These are phyloP conservation scores for Adansonia grandidieri DNA, from an alignment of 441 rosid genomes.

Conservation along the genomic window DNA sequence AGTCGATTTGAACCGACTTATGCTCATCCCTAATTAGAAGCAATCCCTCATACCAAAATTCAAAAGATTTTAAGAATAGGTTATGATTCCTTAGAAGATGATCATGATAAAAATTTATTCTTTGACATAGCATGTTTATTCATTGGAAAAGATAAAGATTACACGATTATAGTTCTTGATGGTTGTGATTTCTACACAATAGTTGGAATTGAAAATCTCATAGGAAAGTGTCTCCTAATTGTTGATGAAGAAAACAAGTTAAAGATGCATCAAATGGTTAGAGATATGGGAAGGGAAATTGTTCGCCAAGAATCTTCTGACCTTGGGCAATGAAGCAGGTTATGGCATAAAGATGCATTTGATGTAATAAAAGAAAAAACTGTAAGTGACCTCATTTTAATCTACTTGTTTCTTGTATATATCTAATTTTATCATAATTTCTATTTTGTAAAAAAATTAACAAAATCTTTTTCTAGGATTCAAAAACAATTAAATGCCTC, in stretches of 20 bases:
- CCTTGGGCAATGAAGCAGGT: not conserved
- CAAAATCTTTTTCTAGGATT: not conserved
- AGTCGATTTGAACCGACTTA: no score
- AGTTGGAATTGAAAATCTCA: constrained; percentile 27
- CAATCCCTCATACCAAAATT: constrained; percentile 33
- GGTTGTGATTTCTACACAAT: constrained; percentile 22
- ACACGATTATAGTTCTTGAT: constrained; percentile 7
- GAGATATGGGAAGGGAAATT: not conserved
- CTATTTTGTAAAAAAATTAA: not conserved
- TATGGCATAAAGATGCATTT: not conserved
- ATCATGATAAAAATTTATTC: constrained; percentile 8
- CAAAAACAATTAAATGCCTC: not conserved
- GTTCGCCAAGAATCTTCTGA: not conserved
- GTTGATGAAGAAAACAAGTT: not conserved
- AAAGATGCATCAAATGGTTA: not conserved
- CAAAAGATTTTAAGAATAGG: constrained; percentile 40
- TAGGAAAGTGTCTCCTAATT: constrained; percentile 28
- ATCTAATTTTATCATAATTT: not conserved
- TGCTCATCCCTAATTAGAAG: not conserved
- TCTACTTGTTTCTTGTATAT: not conserved
- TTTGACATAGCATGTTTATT: not conserved
- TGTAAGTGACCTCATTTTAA: not conserved
- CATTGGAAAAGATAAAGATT: not conserved
- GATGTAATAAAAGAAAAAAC: not conserved
- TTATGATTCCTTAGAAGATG: constrained; percentile 36